Base-by-base conservation (phyloP, 257 asterid species). In the Ilex asprella region DNA sequence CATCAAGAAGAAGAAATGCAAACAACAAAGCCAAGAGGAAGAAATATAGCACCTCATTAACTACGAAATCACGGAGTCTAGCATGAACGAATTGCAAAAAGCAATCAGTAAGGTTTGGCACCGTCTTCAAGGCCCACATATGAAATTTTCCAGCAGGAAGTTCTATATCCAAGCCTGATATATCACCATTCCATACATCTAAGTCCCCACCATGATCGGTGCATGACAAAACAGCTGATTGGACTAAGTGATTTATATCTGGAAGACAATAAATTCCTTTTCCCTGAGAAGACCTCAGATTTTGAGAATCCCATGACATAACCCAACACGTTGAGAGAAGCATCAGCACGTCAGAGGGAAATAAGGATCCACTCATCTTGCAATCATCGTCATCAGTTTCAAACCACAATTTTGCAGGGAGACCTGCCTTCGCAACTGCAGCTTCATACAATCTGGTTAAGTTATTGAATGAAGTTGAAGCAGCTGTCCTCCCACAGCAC, bases 41-140 rank as follows among this genome's bases (percentile, higher is more conserved):
- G 27, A 21, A 21, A 21, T 21, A 21, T 21, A 21, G 27, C 27
- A 86, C 96, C 94, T 77, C 82, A 47, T 53, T 68, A 53, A 63
- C 52, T 32, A 81, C 67, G 29, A 72, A 59, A 71, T 75, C 70
- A 72, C 78, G 72, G 55, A 93, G 83, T 71, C 88, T 87, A 9
- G 94, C 66, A 54, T 78, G 79, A 65, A 89, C 78, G 51, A 93
- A 93, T 49, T 85, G 89, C 53, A 69, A 76, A 61, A 89, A 79
- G 81, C 94, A 83, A 67, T 93, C 90, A 2, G 94, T 86, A 49
- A 93, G 91, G 56, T 75, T 74, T 13, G 99, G 96, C 47, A 85
- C 62, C 21, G 87, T 83, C 72, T 75, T 83, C 82, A 93, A 69
- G 9, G 80, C 91, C 99, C 99, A 93, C 60, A 69, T 31, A 67